These are phyloP conservation scores for Yarrowia sp. DNA, from an alignment of 805 yeast species.

Conservation along the genomic window DNA sequence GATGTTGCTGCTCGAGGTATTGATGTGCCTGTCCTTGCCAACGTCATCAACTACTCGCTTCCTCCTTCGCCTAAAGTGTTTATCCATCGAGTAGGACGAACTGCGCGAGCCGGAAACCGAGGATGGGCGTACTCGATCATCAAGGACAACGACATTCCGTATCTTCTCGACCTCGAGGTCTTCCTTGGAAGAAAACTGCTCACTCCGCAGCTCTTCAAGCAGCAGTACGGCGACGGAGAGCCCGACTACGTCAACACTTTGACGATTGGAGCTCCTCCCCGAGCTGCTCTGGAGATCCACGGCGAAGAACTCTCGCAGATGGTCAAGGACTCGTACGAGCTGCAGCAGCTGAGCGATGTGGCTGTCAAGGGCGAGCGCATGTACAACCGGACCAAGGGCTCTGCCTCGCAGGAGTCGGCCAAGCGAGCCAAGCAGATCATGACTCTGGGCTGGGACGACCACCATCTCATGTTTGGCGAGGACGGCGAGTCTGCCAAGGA, in stretches of 20 bases:
- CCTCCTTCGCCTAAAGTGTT: constrained; percentile 93
- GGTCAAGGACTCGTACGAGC: constrained; percentile 63
- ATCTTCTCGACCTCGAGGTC: constrained; percentile 81
- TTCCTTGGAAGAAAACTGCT: constrained; percentile 82
- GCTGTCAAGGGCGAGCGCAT: constrained; percentile 84
- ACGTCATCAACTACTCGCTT: constrained; percentile 85
- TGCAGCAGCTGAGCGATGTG: constrained; percentile 62
- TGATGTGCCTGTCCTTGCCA: constrained; percentile 94
- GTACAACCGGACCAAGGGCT: constrained; percentile 76
- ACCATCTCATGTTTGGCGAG: constrained; percentile 61
- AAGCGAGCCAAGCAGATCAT: constrained; percentile 79
- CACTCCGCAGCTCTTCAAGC: constrained; percentile 12
- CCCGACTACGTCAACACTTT: constrained; percentile 65
- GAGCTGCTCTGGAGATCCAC: constrained; percentile 63
- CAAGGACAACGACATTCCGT: constrained; percentile 82
- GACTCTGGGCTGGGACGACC: constrained; percentile 74
- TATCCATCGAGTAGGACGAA: constrained; percentile 97
- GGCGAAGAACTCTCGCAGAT: constrained; percentile 69
- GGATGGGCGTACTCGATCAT: constrained; percentile 98
- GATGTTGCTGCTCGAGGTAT: constrained; percentile 96
- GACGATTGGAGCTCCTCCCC: constrained; percentile 80
- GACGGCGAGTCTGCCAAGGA: constrained; percentile 53
- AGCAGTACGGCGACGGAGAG: constrained; percentile 31
- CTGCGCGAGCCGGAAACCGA: constrained; percentile 97
- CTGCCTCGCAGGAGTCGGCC: constrained; percentile 84